Conservation (phyloP, 225 moss, liverwort and hornwort species). For the Marchantia polymorpha region DNA sequence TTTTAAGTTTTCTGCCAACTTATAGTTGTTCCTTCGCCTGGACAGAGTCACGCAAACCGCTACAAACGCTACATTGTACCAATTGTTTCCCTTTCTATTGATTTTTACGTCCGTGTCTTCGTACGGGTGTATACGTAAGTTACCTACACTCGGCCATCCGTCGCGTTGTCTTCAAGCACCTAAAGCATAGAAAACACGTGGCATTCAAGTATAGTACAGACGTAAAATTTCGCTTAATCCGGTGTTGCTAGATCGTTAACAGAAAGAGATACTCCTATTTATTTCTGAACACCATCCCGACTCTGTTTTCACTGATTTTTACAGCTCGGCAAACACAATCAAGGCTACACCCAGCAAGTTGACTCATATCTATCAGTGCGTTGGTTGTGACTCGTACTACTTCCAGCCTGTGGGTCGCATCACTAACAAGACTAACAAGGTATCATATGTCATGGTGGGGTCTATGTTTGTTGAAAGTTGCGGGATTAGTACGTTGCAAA, state of each 20-base stretch:
- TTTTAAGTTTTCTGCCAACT: neutral
- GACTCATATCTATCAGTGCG: conserved; percentile 92
- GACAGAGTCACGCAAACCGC: conserved; percentile 92
- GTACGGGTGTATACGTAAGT: conserved; percentile 86
- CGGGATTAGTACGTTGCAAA: neutral
- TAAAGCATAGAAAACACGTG: neutral
- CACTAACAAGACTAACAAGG: conserved; percentile 59
- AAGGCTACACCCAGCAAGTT: conserved; percentile 95
- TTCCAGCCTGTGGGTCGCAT: conserved; percentile 74
- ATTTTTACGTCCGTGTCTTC: conserved; percentile 97
- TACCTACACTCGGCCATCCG: neutral
- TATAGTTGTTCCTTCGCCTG: neutral
- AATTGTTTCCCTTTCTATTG: conserved; percentile 84
- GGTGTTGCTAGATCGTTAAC: neutral
- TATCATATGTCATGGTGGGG: conserved; percentile 36
- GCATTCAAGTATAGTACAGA: neutral
- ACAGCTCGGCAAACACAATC: conserved; percentile 86
- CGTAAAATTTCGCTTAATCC: neutral
- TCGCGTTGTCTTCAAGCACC: neutral
- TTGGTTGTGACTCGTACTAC: conserved; percentile 85
- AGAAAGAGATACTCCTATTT: neutral
- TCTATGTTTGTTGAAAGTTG: neutral
- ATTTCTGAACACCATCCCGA: neutral
- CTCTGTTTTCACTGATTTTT: neutral
- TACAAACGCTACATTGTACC: conserved; percentile 97